Base-by-base conservation (phyloP, 106 monocot genomes). In the Dendrobium catenatum region DNA sequence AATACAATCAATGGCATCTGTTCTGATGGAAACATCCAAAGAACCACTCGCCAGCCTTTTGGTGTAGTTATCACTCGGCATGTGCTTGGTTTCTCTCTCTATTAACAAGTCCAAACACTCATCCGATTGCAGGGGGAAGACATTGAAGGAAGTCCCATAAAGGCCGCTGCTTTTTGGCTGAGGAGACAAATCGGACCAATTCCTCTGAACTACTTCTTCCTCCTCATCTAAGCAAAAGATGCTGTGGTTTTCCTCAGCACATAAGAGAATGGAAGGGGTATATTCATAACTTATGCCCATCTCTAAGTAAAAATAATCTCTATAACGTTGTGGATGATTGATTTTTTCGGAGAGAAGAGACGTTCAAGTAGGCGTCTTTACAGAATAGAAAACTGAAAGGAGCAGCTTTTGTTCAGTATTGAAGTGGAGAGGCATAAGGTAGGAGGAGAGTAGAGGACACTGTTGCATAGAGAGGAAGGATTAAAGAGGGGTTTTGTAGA, bases 1-100 rank as follows among this genome's bases (percentile, higher is more conserved):
- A 84, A 96, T 94, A 93, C 96, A 94, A 83, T 94, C 90, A 82
- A 94, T 90, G 86, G 96, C 93, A 42, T 93, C 85, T 70, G 82
- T 89, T 66, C 96, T 81, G 29, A 94, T 58, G 41, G 90, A 85
- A 41, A 81, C 51, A 72, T 93, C 92, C 80, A 94, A 72, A 27
- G 51, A 73, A 59, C 91, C 95, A 75, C 78, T 82, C 18, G 80
- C 68, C 41, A 96, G 80, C 74, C 91, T 88, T 79, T 82, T 66
- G 76, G 78, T 70, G 75, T 96, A 96, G 70, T 89, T 92, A 15
- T 83, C 86, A 48, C 75, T 68, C 6, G 96, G 93, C 78, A 91
- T 77, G 79, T 93, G 90, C 61, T 89, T 80, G 19, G n/a, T 56
- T 54, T 96, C 93, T 27, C 83, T 88, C 74, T 77, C 73, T 17